Evolutionary conservation across 1,139 yeast genomes (phyloP).

Genomic region (Hyphopichia burtonii): DNA sequence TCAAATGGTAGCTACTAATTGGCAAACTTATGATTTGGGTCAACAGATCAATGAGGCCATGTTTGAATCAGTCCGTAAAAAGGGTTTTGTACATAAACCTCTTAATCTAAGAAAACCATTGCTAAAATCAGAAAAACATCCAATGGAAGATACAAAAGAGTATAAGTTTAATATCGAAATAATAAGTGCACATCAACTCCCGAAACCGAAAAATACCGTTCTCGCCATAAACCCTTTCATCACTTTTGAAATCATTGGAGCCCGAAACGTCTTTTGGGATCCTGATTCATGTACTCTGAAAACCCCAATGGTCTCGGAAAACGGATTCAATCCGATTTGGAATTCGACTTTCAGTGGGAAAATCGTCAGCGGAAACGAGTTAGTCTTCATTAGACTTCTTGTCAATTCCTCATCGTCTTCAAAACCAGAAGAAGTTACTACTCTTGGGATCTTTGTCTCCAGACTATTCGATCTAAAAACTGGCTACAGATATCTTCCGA

Average conservation of each 20-base stretch:
- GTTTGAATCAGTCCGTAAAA: constrained; percentile 56
- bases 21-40: constrained; percentile 92
- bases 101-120: constrained; percentile 33
- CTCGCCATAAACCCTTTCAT: constrained; percentile 57
- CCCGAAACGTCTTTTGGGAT: constrained; percentile 23
- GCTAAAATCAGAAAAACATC: constrained; percentile 18
- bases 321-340: constrained; percentile 91
- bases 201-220: constrained; percentile 52
- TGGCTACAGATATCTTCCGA: constrained; percentile 80
- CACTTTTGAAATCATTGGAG: constrained; percentile 55
- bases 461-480: constrained; percentile 57
- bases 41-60: constrained; percentile 88
- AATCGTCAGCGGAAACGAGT: constrained; percentile 34
- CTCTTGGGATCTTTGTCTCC: constrained; percentile 59
- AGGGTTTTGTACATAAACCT: constrained; percentile 84
- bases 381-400: constrained; percentile 35
- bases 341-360: constrained; percentile 50
- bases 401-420: constrained; percentile 21
- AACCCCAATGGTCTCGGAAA: constrained; percentile 46
- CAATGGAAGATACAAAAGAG: constrained; percentile 5
- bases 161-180: constrained; percentile 42
- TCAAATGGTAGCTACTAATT: constrained; percentile 94
- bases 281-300: constrained; percentile 11
- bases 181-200: constrained; percentile 84
- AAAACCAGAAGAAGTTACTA: constrained; percentile 22